Base-by-base conservation (phyloP, 176 grass and related monocot species). In the Thinopyrum elongatum region DNA sequence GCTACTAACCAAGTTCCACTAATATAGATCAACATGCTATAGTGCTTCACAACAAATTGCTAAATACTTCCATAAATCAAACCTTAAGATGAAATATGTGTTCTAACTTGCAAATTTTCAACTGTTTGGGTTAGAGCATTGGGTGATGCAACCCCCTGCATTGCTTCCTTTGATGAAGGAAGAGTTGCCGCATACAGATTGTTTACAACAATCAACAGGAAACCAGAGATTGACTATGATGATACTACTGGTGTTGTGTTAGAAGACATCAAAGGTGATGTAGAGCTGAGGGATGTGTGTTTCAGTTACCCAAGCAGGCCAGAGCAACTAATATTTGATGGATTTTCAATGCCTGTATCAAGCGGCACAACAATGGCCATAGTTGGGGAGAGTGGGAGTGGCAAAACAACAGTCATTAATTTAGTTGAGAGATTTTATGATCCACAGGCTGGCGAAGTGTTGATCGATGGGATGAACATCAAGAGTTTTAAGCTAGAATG, bases 331-430 rank as follows among this genome's bases (percentile, higher is more conserved):
- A 88, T 93, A 84, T 90, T 90, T 67, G n/a, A 59, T 78, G 77
- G 87, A 94, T 90, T 97, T 57, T 97, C 92, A 65, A 22, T 94
- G 23, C 83, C 62, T 65, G 88, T 90, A 64, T 66, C 88, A 21
- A 89, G 76, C 81, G 90, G 94, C 77, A 92, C 73, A 19, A 94
- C 88, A 49, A 90, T 97, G 88, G 92, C 94, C 62, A 88, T 97
- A 42, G 94, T 94, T 39, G 94, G 94, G 91, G 92, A 97, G 19
- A 97, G 94, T 80, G 94, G 94, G 64, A 94, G 94, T 79, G 94
- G 94, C 4, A 97, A 94, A 53, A 92, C 94, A 81, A 97, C 92
- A 3, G 80, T 94, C n/a, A 94, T 97, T 47, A 94, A 65, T 87
- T 82, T 97, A 57, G 80, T 94, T 29, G 87, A 97, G 89, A 86